A percentile compares a stretch with the other conserved stretches of the same genome.
phyloP scores from a whole-genome alignment of 768 basidiomycete species.

The Lactarius akahatsu region DNA sequence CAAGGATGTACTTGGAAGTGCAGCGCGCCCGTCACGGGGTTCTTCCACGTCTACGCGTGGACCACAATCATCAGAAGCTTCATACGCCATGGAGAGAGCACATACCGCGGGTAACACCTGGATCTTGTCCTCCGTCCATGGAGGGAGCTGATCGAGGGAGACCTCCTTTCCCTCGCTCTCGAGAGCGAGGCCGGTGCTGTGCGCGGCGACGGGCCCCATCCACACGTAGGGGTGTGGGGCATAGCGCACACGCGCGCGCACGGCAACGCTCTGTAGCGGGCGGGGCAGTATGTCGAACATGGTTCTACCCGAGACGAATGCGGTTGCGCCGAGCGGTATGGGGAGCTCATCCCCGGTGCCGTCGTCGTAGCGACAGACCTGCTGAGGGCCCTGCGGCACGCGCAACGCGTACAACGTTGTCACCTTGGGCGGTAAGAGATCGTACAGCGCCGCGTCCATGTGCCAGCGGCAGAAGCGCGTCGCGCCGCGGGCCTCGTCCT shows the following conservation, averaged over 20 bases:
- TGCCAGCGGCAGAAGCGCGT: slow-evolving; percentile 90
- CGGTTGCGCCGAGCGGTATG: slow-evolving; percentile 83
- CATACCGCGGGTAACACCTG: slow-evolving; percentile 68
- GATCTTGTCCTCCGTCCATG: slow-evolving; percentile 76
- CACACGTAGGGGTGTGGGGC: slow-evolving; percentile 85
- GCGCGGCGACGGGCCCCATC: slow-evolving; percentile 73
- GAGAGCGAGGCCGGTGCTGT: slow-evolving; percentile 77
- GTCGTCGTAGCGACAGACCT: slow-evolving; percentile 76
- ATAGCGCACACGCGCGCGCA: slow-evolving; percentile 69
- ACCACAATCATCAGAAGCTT: background rate
- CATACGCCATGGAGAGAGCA: slow-evolving; percentile 13
- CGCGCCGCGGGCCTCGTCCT: slow-evolving; percentile 66
- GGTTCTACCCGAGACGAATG: slow-evolving; percentile 71
- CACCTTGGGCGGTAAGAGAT: slow-evolving; percentile 72
- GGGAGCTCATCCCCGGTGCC: slow-evolving; percentile 76
- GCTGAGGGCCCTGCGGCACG: slow-evolving; percentile 64
- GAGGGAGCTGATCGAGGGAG: slow-evolving; percentile 61
- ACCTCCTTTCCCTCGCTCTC: slow-evolving; percentile 74
- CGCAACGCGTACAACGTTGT: slow-evolving; percentile 77
- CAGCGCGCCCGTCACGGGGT: slow-evolving; percentile 76
- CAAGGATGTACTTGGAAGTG: slow-evolving; percentile 93
- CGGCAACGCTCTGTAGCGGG: slow-evolving; percentile 72
- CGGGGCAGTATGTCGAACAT: slow-evolving; percentile 78
- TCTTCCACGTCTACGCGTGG: slow-evolving; percentile 76
- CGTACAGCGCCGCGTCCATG: slow-evolving; percentile 82